phyloP scores from a whole-genome alignment of 768 basidiomycete species.

The Candolleomyces aberdarensis region DNA sequence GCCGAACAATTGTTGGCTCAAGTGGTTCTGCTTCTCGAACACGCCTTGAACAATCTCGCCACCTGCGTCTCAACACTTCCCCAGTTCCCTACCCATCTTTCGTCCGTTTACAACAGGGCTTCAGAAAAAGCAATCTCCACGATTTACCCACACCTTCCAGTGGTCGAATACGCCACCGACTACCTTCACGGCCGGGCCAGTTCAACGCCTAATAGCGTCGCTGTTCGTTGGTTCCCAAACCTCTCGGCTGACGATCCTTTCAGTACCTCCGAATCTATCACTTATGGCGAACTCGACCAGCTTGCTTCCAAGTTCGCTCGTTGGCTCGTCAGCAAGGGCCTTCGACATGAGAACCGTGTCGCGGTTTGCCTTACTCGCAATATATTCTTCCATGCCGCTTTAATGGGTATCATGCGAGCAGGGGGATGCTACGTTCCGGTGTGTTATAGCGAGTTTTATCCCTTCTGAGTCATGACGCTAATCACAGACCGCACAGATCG shows the following conservation, averaged over 20 bases:
- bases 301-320: constrained; percentile 39
- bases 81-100: constrained; percentile 17
- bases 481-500: constrained; percentile 33
- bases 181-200: constrained; percentile 23
- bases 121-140: constrained; percentile 18
- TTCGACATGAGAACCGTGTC: constrained; percentile 37
- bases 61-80: constrained; percentile 7
- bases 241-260: constrained; percentile 18
- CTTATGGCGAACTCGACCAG: constrained; percentile 34
- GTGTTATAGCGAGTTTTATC: constrained; percentile 11
- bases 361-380: constrained; percentile 45
- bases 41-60: constrained; percentile 12
- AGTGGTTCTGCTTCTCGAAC: constrained; percentile 15
- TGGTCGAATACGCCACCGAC: constrained; percentile 25
- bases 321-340: constrained; percentile 35
- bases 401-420: constrained; percentile 44
- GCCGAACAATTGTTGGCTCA: constrained; percentile 25
- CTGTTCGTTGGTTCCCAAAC: constrained; percentile 30
- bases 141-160: constrained; percentile 20
- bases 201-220: constrained; percentile 19
- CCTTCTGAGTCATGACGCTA: background rate
- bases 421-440: constrained; percentile 54
- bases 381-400: constrained; percentile 36
- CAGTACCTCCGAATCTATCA: constrained; percentile 22
- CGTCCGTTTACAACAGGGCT: constrained; percentile 23